Evolutionary conservation across 2,329 filamentous ascomycete species (phyloP).

Genomic region (Scleromitrula shiraiana): DNA sequence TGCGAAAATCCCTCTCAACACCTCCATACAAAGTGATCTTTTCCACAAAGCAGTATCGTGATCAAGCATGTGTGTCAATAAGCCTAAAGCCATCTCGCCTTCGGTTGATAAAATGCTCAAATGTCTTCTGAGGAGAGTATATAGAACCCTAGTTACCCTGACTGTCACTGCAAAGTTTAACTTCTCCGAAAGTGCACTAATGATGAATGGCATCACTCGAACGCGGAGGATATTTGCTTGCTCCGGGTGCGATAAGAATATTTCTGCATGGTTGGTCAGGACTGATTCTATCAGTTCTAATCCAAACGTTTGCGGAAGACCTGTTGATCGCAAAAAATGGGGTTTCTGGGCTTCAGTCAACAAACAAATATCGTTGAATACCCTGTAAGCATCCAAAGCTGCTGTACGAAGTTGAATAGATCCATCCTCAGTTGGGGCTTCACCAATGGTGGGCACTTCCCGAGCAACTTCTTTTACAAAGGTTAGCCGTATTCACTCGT

Average conservation of each 20-base stretch:
- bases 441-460: conserved; percentile 52
- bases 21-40: conserved; percentile 80
- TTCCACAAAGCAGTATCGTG: conserved; percentile 83
- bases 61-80: conserved; percentile 80
- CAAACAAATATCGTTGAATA: conserved; percentile 85
- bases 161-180: conserved; percentile 76
- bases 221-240: conserved; percentile 70
- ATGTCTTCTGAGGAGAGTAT: conserved; percentile 72
- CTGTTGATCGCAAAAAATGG: conserved; percentile 71
- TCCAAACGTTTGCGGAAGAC: conserved; percentile 73
- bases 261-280: conserved; percentile 72
- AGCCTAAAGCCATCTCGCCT: conserved; percentile 72
- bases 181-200: conserved; percentile 68
- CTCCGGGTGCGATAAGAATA: conserved; percentile 73
- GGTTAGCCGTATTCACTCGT: conserved; percentile 9
- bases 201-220: conserved; percentile 75
- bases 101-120: conserved; percentile 67
- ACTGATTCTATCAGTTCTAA: conserved; percentile 89
- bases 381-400: conserved; percentile 75
- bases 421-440: conserved; percentile 59
- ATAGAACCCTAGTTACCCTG: conserved; percentile 72
- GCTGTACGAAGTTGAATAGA: conserved; percentile 62
- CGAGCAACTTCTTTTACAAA: conserved; percentile 28
- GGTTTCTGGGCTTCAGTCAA: conserved; percentile 78
- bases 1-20: conserved; percentile 77